Base-by-base conservation (phyloP, 306 rosid species). In the Rosa persica region DNA sequence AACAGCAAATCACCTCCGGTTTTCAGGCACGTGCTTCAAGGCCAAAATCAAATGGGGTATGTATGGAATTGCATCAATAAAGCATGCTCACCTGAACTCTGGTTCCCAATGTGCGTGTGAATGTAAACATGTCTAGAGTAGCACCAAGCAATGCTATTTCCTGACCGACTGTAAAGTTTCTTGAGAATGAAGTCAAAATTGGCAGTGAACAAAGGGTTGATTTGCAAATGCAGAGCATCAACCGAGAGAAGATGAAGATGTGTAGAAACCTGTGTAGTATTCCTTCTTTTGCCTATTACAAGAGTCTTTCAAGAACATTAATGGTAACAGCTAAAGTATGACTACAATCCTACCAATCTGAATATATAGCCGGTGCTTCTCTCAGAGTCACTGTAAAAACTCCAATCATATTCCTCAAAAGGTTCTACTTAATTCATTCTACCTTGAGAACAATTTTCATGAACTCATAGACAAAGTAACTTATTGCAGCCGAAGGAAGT, bases 381-480 rank as follows among this genome's bases (percentile, higher is more conserved):
- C 76, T 64, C 58, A 23, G 34, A 61, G 20, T 71, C 23, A 23
- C 55, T 71, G 77, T 70, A 78, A 72, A 76, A 60, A 73, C 72
- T 87, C 72, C 73, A 61, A 60, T 67, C 76, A 27, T 67, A 27
- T 70, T 78, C 55, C 79, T 73, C 78, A 72, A 30, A 76, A 76
- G 20, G 66, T 71, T 82, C 79, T 47, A 51, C 82, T 23, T 23
- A 70, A 48, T 51, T 88, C 88, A 95, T 87, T 92, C 97, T 81
- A 95, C 99, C 87, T 91, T 84, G 78, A 95, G 93, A 75, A 93
- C 96, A 67, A 95, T 86, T 89, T 95, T 95, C 99, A 91, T 92
- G 89, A 84, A 95, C 88, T 95, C 99, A 13, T 95, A 95, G 78
- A 95, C 98, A 73, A 93, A 91, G 85, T 88, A 95, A 84, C 99